A percentile compares a stretch with the other conserved stretches of the same genome.
Conservation (phyloP, 805 yeast genomes). For the Wickerhamomyces sydowiorum region DNA sequence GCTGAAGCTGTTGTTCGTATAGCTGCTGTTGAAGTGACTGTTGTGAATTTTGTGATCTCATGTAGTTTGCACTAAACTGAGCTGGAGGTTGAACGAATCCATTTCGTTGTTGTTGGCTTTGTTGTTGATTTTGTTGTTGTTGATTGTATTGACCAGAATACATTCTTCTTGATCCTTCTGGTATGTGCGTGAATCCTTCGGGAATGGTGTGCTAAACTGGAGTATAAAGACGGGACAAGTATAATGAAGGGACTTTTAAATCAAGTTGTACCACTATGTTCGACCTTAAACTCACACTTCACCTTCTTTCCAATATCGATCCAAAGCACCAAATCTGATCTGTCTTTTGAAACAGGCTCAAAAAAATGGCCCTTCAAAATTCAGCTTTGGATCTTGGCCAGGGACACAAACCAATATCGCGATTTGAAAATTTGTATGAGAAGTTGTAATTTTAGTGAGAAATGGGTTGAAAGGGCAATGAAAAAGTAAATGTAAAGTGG, state of each 20-base stretch:
- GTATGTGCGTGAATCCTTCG: background rate
- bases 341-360: background rate
- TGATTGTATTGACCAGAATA: constrained; percentile 13
- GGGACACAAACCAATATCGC: background rate
- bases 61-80: constrained; percentile 29
- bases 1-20: constrained; percentile 27
- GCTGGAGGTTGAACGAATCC: constrained; percentile 29
- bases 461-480: background rate
- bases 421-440: background rate
- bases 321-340: background rate
- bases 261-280: no score
- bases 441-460: no score
- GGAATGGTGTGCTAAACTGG: background rate
- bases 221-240: background rate
- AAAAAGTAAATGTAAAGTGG: no score
- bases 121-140: constrained; percentile 10
- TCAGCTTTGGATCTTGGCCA: background rate
- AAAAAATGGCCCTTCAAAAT: background rate
- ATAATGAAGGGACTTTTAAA: no score
- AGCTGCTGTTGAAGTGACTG: constrained; percentile 33
- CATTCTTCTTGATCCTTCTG: constrained; percentile 5
- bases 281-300: no score
- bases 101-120: constrained; percentile 10
- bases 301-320: no score
- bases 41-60: constrained; percentile 33